Base-by-base conservation (phyloP, 805 yeast species). In the Saccharomycopsis sp. region DNA sequence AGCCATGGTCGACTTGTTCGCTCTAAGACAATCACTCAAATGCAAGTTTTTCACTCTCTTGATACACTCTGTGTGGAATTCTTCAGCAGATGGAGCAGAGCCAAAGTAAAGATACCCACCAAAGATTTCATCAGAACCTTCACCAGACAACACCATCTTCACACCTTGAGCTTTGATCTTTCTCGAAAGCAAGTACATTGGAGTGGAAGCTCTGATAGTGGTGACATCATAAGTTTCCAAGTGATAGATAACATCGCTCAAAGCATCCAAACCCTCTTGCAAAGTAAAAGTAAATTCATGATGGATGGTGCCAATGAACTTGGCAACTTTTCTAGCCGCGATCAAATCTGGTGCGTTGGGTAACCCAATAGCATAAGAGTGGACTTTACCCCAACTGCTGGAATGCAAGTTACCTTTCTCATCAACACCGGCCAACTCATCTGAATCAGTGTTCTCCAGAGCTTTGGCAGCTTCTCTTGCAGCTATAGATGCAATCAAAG, bases 151-250 rank as follows among this genome's bases (percentile, higher is more conserved):
- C 30, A 92, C 99, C 99, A 92, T 92, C 78, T 92, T 92, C 55
- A 92, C 95, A 63, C 98, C 99, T 66, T 89, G 96, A 39, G 98
- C 98, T 71, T 92, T 92, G 70, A 92, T 92, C 69, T 92, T 92
- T 64, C 99, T 76, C 12, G 95, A 81, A 52, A 92, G 69, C 55
- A 92, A 68, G 71, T 88, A 92, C 99, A 92, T 92, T 52, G 99
- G 99, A 31, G 98, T 92, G 7, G 97, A 88, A 25, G 99, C 99
- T 67, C 99, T 80, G 60, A 92, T 88, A 38, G 99, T 92, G 53
- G 99, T 92, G 51, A 92, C 99, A 62, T 92, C 99, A 57, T 80
- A 92, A 26, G 99, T 92, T 69, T 92, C 99, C 61, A 92, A 73
- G 65, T 89, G 96, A 66, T 77, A 77, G 53, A 92, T 92, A 45